Evolutionary conservation across 208 protist species (phyloP), one percentile per base, ranked within the genome.

Genomic region (Crithidia brevicula): DNA sequence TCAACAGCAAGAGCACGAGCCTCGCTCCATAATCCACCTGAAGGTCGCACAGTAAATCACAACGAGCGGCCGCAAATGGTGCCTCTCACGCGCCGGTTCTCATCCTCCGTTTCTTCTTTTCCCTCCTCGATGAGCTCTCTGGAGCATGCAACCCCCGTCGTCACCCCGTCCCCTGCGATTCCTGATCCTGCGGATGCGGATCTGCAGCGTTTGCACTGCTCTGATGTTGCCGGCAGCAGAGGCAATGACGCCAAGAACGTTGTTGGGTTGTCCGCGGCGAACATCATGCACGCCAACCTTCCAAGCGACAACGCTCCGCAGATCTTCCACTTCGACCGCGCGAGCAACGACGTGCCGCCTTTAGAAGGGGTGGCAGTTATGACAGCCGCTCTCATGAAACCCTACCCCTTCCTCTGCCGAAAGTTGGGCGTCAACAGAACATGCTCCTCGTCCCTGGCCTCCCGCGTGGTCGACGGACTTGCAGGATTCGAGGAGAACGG

Each of bases 341-440:
- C 30, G 8, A 42, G n/a, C 6, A 36, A 38, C 23, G 51, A 3
- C 8, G 45, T 43, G 18, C 43, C 38, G n/a, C 45, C 42, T 3
- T 22, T 54, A 6, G 70, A 75, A 61, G 33, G 58, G 42, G 36
- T 42, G 34, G 62, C n/a, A 15, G 70, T 69, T 6, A 43, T 67
- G 60, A 18, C 59, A 18, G 40, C 52, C 1, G 60, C 54, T 4
- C 61, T 75, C 33, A 64, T 75, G 60, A 75, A 63, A 54, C 61
- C 61, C 2, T 69, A 75, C 36, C 51, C 45, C 25, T 51, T 28
- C 27, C 40, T 59, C 2, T 68, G 62, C 51, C 34, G 38, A 1
- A 34, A 34, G 33, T 16, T 59, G 20, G 25, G 28, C 62, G 33
- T 25, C 57, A 50, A 43, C 7, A 31, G 25, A 18, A 31, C 30